These are phyloP conservation scores for Phialophora tarda DNA, from an alignment of 2,329 filamentous ascomycete species.

Conservation along the genomic window DNA sequence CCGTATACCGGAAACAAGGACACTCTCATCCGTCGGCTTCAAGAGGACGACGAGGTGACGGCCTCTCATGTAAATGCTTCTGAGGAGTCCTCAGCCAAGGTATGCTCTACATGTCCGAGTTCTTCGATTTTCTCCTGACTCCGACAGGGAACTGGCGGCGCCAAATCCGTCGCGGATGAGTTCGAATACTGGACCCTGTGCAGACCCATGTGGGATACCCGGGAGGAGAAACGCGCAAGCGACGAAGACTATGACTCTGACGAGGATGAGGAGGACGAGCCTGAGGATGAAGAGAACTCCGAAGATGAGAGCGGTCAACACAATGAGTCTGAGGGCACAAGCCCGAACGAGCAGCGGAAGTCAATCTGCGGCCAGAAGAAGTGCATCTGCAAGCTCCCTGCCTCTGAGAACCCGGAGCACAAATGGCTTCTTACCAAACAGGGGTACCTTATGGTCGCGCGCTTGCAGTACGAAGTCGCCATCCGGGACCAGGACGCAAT, in stretches of 20 bases:
- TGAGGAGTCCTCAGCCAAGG: neutral
- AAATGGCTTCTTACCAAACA: constrained; percentile 19
- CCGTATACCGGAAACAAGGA: constrained; percentile 14
- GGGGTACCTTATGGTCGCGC: constrained; percentile 9
- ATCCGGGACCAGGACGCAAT: constrained; percentile 11
- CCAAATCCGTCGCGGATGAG: neutral
- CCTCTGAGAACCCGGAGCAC: constrained; percentile 11
- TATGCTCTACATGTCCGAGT: neutral
- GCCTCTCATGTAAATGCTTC: neutral
- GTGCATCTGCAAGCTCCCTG: constrained; percentile 20
- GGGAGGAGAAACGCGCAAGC: neutral
- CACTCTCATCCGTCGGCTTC: constrained; percentile 5
- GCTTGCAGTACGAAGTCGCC: constrained; percentile 13
- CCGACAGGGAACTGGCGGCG: neutral
- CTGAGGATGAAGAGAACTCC: neutral
- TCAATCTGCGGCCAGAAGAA: constrained; percentile 11
- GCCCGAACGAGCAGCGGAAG: constrained; percentile 1
- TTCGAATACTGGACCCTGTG: constrained; percentile 17
- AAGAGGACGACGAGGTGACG: constrained; percentile 12
- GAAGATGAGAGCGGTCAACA: neutral
- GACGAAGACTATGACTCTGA: neutral
- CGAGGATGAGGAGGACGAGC: neutral
- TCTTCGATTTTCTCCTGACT: neutral
- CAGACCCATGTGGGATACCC: constrained; percentile 9
- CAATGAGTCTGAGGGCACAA: neutral